Percentiles rank a stretch among this genome's conserved stretches.
phyloP scores from a whole-genome alignment of 2,329 filamentous ascomycete species.

The Pyrenochaeta sp. region DNA sequence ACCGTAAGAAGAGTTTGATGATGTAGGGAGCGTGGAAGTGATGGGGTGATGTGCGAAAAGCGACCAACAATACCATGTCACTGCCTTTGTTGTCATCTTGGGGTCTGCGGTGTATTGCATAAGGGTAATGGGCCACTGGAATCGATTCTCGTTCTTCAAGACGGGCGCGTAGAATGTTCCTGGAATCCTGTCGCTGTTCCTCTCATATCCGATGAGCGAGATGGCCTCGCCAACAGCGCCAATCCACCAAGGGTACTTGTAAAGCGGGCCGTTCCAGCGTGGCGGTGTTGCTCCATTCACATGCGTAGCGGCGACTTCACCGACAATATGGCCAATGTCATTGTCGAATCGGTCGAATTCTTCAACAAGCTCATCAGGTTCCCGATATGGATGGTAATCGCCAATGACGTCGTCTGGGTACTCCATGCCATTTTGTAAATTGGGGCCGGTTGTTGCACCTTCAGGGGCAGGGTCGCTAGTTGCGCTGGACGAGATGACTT shows the following conservation, averaged over 20 bases:
- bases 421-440: conserved; percentile 31
- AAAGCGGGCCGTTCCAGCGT: conserved; percentile 35
- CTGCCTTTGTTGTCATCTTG: conserved; percentile 36
- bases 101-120: conserved; percentile 53
- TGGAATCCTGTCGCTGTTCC: conserved; percentile 68
- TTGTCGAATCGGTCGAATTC: conserved; percentile 56
- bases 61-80: conserved; percentile 48
- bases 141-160: conserved; percentile 46
- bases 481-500: conserved; percentile 45
- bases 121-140: conserved; percentile 50
- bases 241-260: conserved; percentile 54
- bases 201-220: conserved; percentile 71
- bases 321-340: conserved; percentile 42
- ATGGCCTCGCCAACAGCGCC: conserved; percentile 71
- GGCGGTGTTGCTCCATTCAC: conserved; percentile 36
- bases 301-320: conserved; percentile 48
- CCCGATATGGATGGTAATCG: conserved; percentile 57
- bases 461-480: conserved; percentile 36
- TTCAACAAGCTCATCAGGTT: conserved; percentile 53
- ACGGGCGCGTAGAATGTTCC: conserved; percentile 54
- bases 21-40: conserved; percentile 54
- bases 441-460: conserved; percentile 47
- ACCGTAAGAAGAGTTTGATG: conserved; percentile 48
- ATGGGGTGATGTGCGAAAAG: conserved; percentile 55
- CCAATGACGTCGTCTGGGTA: conserved; percentile 31